Evolutionary conservation across 1,284 basidiomycete genomes (phyloP).

Genomic region (Cutaneotrichosporon cavernicola): DNA sequence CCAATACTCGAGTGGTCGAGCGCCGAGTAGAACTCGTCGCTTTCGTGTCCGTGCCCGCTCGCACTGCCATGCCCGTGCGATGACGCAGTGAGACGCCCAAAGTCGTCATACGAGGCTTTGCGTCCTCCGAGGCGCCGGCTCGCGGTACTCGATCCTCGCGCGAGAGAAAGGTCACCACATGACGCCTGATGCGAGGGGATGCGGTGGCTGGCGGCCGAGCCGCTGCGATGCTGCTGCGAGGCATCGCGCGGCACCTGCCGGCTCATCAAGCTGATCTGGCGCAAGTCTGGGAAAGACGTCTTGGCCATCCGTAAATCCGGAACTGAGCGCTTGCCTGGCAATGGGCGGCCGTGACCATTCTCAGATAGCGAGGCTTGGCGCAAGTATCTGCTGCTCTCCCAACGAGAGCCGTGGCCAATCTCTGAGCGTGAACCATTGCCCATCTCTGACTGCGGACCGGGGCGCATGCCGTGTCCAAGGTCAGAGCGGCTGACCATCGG

Average conservation of each 20-base stretch:
- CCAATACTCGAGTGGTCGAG: conserved; percentile 7
- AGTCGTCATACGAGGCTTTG: conserved; percentile 8
- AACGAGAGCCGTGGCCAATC: neutral
- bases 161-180: neutral
- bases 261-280: neutral
- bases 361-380: neutral
- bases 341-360: neutral
- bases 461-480: neutral
- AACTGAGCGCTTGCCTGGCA: neutral
- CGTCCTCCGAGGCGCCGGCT: neutral
- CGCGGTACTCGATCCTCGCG: neutral
- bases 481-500: conserved; percentile 1
- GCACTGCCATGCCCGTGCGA: conserved; percentile 2
- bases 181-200: neutral
- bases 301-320: neutral
- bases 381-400: neutral
- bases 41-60: conserved; percentile 10
- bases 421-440: neutral
- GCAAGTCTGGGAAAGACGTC: neutral
- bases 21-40: conserved; percentile 10
- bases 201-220: neutral
- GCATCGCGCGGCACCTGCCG: neutral
- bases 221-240: neutral
- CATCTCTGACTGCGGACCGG: neutral
- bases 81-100: conserved; percentile 2